These are phyloP conservation scores for Melanomma pulvis-pyrius DNA, from an alignment of 495 filamentous ascomycete species.

Conservation along the genomic window DNA sequence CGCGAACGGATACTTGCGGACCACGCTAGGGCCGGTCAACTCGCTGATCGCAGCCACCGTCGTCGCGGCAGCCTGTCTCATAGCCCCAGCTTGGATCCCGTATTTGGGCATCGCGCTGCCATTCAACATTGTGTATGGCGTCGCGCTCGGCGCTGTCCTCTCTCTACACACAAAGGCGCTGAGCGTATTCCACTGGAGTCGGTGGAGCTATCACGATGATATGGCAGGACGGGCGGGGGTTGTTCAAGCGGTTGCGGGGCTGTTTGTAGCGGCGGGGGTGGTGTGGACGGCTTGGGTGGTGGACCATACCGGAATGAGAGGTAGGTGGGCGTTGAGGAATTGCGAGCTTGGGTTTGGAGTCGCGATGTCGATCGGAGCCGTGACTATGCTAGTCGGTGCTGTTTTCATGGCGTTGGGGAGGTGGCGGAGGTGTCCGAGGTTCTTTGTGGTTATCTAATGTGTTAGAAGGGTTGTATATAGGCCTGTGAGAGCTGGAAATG, in stretches of 20 bases:
- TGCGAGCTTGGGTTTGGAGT: no score
- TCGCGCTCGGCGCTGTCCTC: constrained; percentile 7
- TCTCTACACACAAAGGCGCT: neutral
- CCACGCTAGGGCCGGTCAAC: constrained; percentile 40
- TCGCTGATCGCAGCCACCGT: constrained; percentile 33
- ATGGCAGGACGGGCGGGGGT: neutral
- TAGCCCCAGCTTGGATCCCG: neutral
- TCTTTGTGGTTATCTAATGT: neutral
- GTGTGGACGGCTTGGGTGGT: neutral
- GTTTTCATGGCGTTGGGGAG: neutral
- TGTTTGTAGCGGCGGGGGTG: neutral
- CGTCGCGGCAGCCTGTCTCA: constrained; percentile 11
- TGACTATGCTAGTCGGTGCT: neutral
- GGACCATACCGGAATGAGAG: neutral
- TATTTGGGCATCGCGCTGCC: neutral
- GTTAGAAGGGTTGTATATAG: no score
- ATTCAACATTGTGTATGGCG: neutral
- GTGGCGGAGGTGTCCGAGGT: neutral
- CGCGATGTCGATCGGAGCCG: no score
- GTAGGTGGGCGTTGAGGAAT: no score
- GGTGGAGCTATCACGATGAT: neutral
- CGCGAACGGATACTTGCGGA: constrained; percentile 10
- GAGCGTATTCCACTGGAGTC: neutral
- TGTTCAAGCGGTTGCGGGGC: neutral
- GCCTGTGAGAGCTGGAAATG: no score